Conservation (phyloP, 2,329 filamentous ascomycete genomes). For the Cryphonectria parasitica region DNA sequence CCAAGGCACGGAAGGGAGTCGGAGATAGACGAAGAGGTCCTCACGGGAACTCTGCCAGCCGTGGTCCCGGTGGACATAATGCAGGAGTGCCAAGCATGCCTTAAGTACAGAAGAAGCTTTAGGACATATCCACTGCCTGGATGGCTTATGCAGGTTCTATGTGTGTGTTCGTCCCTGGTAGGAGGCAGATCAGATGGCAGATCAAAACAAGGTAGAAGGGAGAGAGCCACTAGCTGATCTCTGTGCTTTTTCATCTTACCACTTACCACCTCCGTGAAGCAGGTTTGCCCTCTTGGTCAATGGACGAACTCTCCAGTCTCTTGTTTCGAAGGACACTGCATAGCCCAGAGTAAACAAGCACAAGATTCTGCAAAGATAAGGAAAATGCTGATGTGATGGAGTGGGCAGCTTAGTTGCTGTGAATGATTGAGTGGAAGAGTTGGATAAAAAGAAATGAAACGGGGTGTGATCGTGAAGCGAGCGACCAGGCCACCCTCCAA, state of each 20-base stretch:
- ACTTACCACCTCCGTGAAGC: no score
- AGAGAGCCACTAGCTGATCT: constrained; percentile 1
- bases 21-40: constrained; percentile 12
- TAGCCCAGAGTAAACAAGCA: not conserved
- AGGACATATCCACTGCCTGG: not conserved
- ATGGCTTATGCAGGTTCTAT: not conserved
- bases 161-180: constrained; percentile 15
- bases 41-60: constrained; percentile 27
- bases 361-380: not conserved
- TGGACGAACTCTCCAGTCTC: no score
- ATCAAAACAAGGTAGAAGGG: not conserved
- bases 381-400: not conserved
- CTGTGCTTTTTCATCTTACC: not conserved
- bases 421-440: not conserved
- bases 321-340: not conserved
- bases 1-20: constrained; percentile 25
- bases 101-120: not conserved
- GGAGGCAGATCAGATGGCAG: constrained; percentile 25
- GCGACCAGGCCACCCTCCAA: not conserved
- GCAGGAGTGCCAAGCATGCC: constrained; percentile 5
- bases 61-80: constrained; percentile 21
- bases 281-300: no score
- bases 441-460: not conserved
- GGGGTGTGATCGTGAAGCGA: not conserved
- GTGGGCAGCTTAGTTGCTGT: not conserved